A percentile compares a stretch with the other conserved stretches of the same genome.
These are phyloP conservation scores for Arthrobotrys megalospora DNA, from an alignment of 2,329 filamentous ascomycete genomes.

Conservation along the genomic window DNA sequence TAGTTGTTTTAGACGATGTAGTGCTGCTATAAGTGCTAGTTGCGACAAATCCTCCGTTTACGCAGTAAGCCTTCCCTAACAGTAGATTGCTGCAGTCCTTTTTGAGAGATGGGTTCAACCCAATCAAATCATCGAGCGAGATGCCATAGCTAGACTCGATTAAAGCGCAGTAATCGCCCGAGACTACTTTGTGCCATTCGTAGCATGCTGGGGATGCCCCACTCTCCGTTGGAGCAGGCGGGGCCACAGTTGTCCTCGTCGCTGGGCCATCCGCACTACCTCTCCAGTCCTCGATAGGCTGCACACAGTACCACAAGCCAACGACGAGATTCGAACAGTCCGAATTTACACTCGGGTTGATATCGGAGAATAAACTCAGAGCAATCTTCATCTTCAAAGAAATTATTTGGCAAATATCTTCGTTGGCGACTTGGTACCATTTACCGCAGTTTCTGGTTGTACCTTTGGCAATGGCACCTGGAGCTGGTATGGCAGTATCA, in stretches of 20 bases:
- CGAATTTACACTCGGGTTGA: conserved; percentile 11
- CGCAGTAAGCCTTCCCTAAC: conserved; percentile 8
- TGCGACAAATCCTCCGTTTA: not conserved
- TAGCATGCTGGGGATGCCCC: conserved; percentile 11
- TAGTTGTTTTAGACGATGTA: not conserved
- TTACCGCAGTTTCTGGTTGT: conserved; percentile 26
- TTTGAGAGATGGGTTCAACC: conserved; percentile 5
- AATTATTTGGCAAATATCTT: conserved; percentile 13
- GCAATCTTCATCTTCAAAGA: not conserved
- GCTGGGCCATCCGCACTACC: not conserved
- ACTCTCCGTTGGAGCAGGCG: conserved; percentile 21
- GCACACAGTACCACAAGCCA: conserved; percentile 23
- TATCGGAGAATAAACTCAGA: not conserved
- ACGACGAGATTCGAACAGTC: conserved; percentile 5
- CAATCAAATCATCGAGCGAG: not conserved
- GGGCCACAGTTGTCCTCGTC: conserved; percentile 4
- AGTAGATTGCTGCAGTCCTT: conserved; percentile 16
- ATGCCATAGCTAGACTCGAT: conserved; percentile 14
- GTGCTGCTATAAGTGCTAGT: not conserved
- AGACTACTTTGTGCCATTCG: conserved; percentile 15
- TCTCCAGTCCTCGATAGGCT: conserved; percentile 8
- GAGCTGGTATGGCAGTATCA: not conserved
- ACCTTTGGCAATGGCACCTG: not conserved
- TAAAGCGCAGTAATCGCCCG: conserved; percentile 2
- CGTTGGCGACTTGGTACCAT: conserved; percentile 6